These are phyloP conservation scores for Boletales sp. DNA, from an alignment of 768 basidiomycete species.

Conservation along the genomic window DNA sequence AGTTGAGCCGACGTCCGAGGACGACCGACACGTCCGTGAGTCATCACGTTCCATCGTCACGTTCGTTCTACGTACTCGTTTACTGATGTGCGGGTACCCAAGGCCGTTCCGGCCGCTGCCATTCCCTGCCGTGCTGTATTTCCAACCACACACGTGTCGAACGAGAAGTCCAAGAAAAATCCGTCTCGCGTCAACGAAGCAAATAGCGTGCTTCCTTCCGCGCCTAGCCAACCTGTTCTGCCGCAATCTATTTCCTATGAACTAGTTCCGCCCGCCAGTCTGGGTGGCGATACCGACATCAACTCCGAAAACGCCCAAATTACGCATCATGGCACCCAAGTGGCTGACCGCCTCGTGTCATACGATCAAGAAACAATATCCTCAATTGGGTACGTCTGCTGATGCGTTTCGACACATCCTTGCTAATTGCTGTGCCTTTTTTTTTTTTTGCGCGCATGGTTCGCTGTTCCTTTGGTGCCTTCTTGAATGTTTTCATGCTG, in stretches of 20 bases:
- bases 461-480: conserved; percentile 16
- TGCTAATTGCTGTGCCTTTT: conserved; percentile 28
- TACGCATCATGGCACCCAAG: conserved; percentile 22
- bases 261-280: conserved; percentile 17
- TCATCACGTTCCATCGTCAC: conserved; percentile 4
- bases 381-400: conserved; percentile 43
- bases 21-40: conserved; percentile 21
- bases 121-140: background rate
- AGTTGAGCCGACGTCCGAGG: conserved; percentile 27
- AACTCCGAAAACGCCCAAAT: conserved; percentile 17
- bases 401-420: conserved; percentile 16
- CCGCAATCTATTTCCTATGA: conserved; percentile 14
- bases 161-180: conserved; percentile 15
- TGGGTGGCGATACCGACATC: conserved; percentile 28
- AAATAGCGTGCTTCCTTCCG: conserved; percentile 3
- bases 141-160: conserved; percentile 14
- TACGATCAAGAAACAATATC: conserved; percentile 45
- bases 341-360: conserved; percentile 47
- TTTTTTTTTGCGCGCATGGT: conserved; percentile 1
- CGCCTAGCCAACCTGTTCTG: conserved; percentile 7
- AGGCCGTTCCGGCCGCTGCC: no score
- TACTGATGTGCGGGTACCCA: no score
- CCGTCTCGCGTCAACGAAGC: conserved; percentile 13
- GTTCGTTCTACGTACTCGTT: conserved; percentile 13
- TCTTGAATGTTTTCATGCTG: conserved; percentile 14